phyloP scores from a whole-genome alignment of 371 early-diverging fungal genomes.

The Mortierella sp. region DNA sequence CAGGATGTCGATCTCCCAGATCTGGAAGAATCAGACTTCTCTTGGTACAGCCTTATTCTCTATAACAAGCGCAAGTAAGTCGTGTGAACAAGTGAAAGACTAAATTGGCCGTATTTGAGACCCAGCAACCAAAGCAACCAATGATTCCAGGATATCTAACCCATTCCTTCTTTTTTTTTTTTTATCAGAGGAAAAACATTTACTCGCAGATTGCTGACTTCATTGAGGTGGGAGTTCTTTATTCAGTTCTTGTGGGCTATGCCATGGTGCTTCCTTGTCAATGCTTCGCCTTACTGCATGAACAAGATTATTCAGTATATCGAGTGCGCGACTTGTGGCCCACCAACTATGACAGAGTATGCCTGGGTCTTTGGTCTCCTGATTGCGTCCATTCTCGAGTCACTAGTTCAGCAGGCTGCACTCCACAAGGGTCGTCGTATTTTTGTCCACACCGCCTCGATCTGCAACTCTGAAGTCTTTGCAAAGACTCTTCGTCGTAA shows the following conservation, averaged over 20 bases:
- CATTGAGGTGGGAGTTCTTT: constrained; percentile 57
- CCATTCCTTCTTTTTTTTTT: background rate
- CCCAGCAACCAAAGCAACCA: background rate
- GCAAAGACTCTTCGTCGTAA: constrained; percentile 67
- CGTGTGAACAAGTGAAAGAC: background rate
- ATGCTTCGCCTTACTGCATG: constrained; percentile 67
- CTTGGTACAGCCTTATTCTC: constrained; percentile 15
- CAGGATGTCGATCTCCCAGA: constrained; percentile 67
- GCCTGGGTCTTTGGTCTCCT: constrained; percentile 72
- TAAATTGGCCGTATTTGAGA: background rate
- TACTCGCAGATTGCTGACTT: constrained; percentile 39
- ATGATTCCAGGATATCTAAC: background rate
- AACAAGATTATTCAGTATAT: constrained; percentile 70
- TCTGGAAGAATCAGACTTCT: constrained; percentile 38
- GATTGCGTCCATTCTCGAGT: constrained; percentile 61
- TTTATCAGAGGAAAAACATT: constrained; percentile 23
- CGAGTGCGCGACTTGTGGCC: constrained; percentile 58
- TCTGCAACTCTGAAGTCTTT: constrained; percentile 72
- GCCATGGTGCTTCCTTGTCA: constrained; percentile 62
- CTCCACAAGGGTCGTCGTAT: constrained; percentile 69
- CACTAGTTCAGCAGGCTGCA: constrained; percentile 62
- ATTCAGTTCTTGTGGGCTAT: constrained; percentile 61
- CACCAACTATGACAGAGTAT: constrained; percentile 58
- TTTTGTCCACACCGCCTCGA: constrained; percentile 65
- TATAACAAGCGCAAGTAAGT: constrained; percentile 26